A percentile compares a stretch with the other conserved stretches of the same genome.
These are phyloP conservation scores for Camellia sinensis DNA, from an alignment of 148 eudicot genomes.

Conservation along the genomic window DNA sequence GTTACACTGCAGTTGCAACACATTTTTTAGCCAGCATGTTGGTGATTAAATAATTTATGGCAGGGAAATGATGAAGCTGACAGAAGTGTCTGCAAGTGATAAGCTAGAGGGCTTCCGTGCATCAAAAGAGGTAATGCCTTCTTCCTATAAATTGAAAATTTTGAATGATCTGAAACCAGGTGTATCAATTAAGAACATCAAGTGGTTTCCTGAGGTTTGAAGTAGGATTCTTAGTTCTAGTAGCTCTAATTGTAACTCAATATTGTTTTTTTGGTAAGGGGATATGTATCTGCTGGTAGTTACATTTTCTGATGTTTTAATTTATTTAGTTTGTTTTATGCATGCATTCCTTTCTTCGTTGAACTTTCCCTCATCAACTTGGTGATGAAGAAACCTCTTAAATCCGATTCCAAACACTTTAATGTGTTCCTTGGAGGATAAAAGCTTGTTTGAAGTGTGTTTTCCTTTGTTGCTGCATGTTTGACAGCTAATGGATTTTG, in stretches of 20 bases:
- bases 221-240: background rate
- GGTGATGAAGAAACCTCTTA: no score
- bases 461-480: no score
- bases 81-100: slow-evolving; percentile 93
- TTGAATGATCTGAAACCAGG: background rate
- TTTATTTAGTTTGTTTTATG: background rate
- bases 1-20: background rate
- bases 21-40: background rate
- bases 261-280: background rate
- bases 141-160: background rate
- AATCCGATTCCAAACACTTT: no score
- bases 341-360: background rate
- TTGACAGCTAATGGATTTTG: background rate
- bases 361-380: background rate
- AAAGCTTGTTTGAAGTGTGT: no score
- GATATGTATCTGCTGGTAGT: background rate
- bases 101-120: slow-evolving; percentile 95
- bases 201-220: background rate
- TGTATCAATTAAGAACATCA: background rate
- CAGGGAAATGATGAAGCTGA: slow-evolving; percentile 65
- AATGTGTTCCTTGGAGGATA: no score
- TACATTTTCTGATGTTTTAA: background rate
- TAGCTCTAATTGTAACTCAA: background rate
- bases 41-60: slow-evolving; percentile 14
- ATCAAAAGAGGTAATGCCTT: slow-evolving; percentile 69